phyloP scores from a whole-genome alignment of 805 yeast species.

The Sporopachydermia lactativora region DNA sequence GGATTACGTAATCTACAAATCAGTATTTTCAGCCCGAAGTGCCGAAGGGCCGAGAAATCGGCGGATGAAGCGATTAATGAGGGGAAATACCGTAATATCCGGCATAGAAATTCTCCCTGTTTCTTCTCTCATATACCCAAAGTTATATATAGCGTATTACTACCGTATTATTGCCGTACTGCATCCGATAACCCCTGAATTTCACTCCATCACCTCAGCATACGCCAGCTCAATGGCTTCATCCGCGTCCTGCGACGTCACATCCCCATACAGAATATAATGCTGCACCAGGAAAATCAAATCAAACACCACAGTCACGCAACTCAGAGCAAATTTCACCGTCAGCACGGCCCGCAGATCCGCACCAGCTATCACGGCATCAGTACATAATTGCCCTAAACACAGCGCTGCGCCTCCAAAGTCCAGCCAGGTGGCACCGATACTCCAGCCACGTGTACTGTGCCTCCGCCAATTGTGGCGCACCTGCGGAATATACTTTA shows the following conservation, averaged over 20 bases:
- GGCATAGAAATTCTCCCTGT: no score
- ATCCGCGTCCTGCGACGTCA: no score
- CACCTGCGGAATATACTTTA: conserved; percentile 36
- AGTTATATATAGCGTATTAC: no score
- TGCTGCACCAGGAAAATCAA: conserved; percentile 19
- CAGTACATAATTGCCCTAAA: conserved; percentile 25
- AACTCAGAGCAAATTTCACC: background rate
- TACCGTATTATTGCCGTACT: no score
- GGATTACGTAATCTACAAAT: conserved; percentile 1
- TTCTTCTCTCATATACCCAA: no score
- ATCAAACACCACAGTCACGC: conserved; percentile 18
- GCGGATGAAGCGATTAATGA: no score
- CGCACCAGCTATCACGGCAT: conserved; percentile 15
- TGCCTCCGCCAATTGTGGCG: conserved; percentile 25
- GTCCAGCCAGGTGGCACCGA: conserved; percentile 26
- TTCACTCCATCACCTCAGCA: no score
- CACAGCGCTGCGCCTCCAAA: conserved; percentile 28
- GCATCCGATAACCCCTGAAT: no score
- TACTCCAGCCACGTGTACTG: conserved; percentile 33
- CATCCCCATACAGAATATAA: conserved; percentile 10
- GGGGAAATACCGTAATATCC: no score
- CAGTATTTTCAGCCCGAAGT: no score
- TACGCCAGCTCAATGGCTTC: no score
- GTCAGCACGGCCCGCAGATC: background rate
- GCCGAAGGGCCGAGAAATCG: no score